Base-by-base conservation (phyloP, 169 alveolate genomes). In the Babesia bigemina region DNA sequence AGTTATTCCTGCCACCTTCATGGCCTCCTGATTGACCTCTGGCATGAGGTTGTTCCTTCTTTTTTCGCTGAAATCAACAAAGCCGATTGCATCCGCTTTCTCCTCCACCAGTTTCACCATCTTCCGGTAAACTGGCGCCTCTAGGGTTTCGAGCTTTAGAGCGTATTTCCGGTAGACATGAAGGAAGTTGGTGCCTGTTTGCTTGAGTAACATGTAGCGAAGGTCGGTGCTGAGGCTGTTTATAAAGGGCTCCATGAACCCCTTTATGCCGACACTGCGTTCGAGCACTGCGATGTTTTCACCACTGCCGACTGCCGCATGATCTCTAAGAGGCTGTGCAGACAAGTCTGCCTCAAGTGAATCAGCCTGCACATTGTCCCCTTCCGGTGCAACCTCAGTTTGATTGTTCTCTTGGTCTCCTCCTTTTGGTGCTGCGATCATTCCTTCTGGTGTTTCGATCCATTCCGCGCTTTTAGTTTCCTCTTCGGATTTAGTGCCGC, bases 281-380 rank as follows among this genome's bases (percentile, higher is more conserved):
- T 81, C 88, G 36, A 81, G 70, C 3, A 22, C 70, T 19, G 65
- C 69, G 28, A 61, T 22, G 47, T 81, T 81, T 10, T 70, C 79
- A 0, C 24, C 75, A 36, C 52, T 71, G 12, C 45, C 55, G 19
- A 50, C 70, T 33, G 55, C 70, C 24, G 70, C 56, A 17, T 61
- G 70, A 2, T 61, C 70, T 36, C 42, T 29, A 10, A 61, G 33
- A 6, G 70, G 70, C 10, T 26, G 12, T 0, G 33, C 70, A 12
- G 56, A 36, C 33, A 42, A 16, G 42, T n/a, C 57, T 42, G 10
- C 55, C 56, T 26, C n/a, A 7, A 26, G 56, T 19, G 33, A 36
- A 26, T 28, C 10, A 19, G 14, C 55, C 8, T 47, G 57, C 33
- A 36, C 3, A 21, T 0, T 0, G 3, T 4, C 9, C 9, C 42